Evolutionary conservation across 495 filamentous ascomycete genomes (phyloP).

Genomic region (Penicillium lividum): DNA sequence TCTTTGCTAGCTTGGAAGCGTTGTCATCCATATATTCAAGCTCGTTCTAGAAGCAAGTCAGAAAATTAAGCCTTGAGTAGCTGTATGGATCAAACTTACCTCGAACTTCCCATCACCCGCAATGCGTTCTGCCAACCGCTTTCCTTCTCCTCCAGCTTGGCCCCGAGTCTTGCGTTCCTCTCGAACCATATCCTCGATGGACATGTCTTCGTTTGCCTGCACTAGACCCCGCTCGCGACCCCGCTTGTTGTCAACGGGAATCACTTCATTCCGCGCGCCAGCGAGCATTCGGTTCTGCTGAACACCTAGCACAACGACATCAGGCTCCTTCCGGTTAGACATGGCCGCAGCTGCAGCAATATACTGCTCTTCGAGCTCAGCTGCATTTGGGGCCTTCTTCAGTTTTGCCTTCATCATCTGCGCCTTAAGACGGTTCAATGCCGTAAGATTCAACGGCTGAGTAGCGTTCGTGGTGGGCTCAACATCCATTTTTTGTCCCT

Average conservation of each 20-base stretch:
- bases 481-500: conserved; percentile 46
- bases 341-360: conserved; percentile 64
- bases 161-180: conserved; percentile 84
- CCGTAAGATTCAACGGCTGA: conserved; percentile 65
- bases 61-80: conserved; percentile 7
- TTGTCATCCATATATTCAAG: conserved; percentile 98
- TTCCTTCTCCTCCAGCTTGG: conserved; percentile 77
- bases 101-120: conserved; percentile 89
- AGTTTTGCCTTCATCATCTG: conserved; percentile 94
- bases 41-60: conserved; percentile 61
- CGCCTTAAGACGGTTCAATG: conserved; percentile 86
- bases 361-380: conserved; percentile 82
- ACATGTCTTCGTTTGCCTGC: conserved; percentile 93
- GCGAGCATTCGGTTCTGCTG: conserved; percentile 90
- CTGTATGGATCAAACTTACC: conserved; percentile 37
- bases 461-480: conserved; percentile 42
- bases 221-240: conserved; percentile 78
- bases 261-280: conserved; percentile 70
- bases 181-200: conserved; percentile 90
- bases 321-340: conserved; percentile 59
- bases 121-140: conserved; percentile 84
- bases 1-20: conserved; percentile 84
- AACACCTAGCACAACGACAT: conserved; percentile 76
- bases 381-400: conserved; percentile 67
- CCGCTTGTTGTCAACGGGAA: conserved; percentile 70